These are phyloP conservation scores for Pyrus hybrid DNA, from an alignment of 331 rosid species.

Conservation along the genomic window DNA sequence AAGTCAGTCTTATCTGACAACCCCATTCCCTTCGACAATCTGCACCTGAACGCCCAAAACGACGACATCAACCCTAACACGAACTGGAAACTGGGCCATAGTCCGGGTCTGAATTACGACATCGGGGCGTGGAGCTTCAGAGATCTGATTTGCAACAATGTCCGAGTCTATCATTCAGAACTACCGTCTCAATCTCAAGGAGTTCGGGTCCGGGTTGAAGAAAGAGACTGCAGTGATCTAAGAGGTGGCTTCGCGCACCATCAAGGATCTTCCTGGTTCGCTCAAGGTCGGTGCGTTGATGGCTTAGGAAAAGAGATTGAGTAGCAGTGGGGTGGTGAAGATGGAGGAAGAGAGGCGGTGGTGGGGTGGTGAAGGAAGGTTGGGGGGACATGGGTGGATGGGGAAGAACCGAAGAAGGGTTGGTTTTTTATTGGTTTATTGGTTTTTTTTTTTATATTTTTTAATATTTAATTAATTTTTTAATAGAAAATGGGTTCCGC, in stretches of 20 bases:
- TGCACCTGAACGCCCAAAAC: not conserved
- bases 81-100: not conserved
- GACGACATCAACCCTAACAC: not conserved
- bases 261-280: slow-evolving; percentile 62
- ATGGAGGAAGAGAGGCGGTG: too few relatives aligned
- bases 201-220: slow-evolving; percentile 63
- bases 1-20: slow-evolving; percentile 55
- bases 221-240: slow-evolving; percentile 74
- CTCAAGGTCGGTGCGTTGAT: slow-evolving; percentile 77
- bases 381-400: too few relatives aligned
- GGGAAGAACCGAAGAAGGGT: too few relatives aligned
- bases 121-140: slow-evolving; percentile 65
- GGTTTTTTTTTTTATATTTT: too few relatives aligned
- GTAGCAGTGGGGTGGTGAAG: too few relatives aligned
- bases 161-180: slow-evolving; percentile 64
- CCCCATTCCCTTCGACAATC: slow-evolving; percentile 15
- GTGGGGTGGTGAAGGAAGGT: too few relatives aligned
- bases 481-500: too few relatives aligned
- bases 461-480: too few relatives aligned
- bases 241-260: slow-evolving; percentile 90
- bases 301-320: slow-evolving; percentile 41
- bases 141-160: slow-evolving; percentile 60
- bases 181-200: slow-evolving; percentile 79
- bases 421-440: too few relatives aligned
- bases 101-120: slow-evolving; percentile 1